phyloP scores from a whole-genome alignment of 1,284 basidiomycete species.

The Schizophyllum commune region DNA sequence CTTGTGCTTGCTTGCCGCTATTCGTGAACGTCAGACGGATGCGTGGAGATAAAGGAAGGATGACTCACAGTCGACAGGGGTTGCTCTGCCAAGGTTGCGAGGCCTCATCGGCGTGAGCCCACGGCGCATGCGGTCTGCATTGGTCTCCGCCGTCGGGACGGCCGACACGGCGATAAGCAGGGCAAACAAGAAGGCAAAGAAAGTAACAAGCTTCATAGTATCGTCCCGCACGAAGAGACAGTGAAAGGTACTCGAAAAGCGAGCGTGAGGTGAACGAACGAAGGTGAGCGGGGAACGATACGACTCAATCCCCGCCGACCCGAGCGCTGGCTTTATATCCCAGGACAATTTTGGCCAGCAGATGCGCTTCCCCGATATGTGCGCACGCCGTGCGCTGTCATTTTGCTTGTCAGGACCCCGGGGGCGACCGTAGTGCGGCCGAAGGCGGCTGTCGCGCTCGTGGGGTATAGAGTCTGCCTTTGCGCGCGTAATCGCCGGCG shows the following conservation, averaged over 20 bases:
- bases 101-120: neutral
- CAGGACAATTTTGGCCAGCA: neutral
- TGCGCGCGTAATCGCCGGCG: neutral
- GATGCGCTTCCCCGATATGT: neutral
- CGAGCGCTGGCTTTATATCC: neutral
- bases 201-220: neutral
- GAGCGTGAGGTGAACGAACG: neutral
- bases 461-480: neutral
- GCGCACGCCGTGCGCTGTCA: neutral
- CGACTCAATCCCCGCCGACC: neutral
- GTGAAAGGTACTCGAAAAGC: neutral
- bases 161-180: neutral
- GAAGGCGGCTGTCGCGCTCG: neutral
- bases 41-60: neutral
- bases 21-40: neutral
- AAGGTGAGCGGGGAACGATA: neutral
- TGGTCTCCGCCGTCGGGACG: neutral
- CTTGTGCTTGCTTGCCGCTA: neutral
- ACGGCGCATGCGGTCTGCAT: neutral
- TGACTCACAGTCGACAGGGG: neutral
- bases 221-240: neutral
- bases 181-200: neutral
- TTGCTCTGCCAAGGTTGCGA: neutral
- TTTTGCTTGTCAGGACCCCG: neutral
- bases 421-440: neutral